A percentile compares a stretch with the other conserved stretches of the same genome.
phyloP scores from a whole-genome alignment of 2,329 filamentous ascomycete genomes.

The Fusarium sp. region DNA sequence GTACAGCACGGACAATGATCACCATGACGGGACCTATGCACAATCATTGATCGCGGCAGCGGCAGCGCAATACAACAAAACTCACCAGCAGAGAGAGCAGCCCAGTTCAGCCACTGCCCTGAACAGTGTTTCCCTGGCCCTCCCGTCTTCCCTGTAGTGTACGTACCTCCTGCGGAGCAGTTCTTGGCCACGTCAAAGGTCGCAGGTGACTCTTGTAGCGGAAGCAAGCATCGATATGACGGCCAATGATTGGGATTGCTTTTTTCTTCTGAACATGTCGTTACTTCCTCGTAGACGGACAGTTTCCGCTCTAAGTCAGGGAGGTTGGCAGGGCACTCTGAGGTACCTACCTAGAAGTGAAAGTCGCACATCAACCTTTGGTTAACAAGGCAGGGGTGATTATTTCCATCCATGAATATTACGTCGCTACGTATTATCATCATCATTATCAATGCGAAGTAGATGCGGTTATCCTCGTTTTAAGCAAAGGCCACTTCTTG shows the following conservation, averaged over 20 bases:
- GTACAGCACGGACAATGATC: constrained; percentile 32
- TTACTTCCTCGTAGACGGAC: background rate
- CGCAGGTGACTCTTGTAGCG: constrained; percentile 23
- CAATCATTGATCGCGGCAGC: constrained; percentile 11
- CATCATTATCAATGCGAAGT: background rate
- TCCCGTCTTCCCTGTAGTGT: background rate
- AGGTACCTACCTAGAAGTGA: too few relatives aligned
- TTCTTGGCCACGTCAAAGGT: constrained; percentile 28
- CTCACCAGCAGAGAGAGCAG: background rate
- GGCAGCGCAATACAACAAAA: background rate
- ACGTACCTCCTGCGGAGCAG: constrained; percentile 4
- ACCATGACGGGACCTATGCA: constrained; percentile 15
- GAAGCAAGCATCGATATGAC: constrained; percentile 3
- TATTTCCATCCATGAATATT: background rate
- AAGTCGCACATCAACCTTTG: background rate
- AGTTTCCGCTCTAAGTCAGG: background rate
- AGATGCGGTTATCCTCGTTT: background rate
- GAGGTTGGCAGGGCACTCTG: background rate
- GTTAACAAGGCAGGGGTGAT: background rate
- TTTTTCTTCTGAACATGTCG: constrained; percentile 5
- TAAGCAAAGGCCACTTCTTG: background rate
- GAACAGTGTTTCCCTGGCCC: background rate
- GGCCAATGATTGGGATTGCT: background rate
- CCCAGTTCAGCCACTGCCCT: background rate
- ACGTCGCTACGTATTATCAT: background rate